Evolutionary conservation across 2,329 filamentous ascomycete genomes (phyloP).

Genomic region (Sclerotiophoma versabilis): DNA sequence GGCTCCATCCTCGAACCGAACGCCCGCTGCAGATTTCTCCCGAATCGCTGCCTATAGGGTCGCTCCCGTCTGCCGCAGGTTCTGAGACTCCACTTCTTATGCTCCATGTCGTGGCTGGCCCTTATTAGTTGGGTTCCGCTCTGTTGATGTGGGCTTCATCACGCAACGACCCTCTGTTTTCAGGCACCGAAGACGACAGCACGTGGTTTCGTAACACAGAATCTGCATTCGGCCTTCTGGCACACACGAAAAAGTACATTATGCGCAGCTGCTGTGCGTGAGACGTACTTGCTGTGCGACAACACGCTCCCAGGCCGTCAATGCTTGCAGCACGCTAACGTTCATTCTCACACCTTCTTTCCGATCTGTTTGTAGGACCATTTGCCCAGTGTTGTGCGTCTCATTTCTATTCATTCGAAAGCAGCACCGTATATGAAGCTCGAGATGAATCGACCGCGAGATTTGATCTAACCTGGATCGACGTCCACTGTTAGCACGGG

Average conservation of each 20-base stretch:
- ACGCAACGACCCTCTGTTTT: constrained; percentile 17
- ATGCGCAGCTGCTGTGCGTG: constrained; percentile 4
- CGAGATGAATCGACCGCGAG: too few relatives aligned
- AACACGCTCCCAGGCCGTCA: background rate
- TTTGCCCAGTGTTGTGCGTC: background rate
- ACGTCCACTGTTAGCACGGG: too few relatives aligned
- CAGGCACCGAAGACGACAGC: constrained; percentile 31
- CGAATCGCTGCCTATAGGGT: constrained; percentile 32
- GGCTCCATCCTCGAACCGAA: constrained; percentile 32
- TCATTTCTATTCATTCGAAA: background rate
- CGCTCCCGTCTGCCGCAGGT: constrained; percentile 25
- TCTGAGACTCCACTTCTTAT: constrained; percentile 21
- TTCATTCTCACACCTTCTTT: background rate
- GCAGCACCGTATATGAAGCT: background rate
- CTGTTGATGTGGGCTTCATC: constrained; percentile 19
- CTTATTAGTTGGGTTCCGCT: constrained; percentile 35
- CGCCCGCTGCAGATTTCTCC: constrained; percentile 21
- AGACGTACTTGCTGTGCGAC: constrained; percentile 5
- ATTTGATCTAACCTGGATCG: too few relatives aligned
- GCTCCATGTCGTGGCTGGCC: constrained; percentile 38
- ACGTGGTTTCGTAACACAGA: constrained; percentile 34
- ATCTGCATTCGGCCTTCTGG: constrained; percentile 12
- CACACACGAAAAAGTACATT: background rate
- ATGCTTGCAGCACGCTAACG: background rate
- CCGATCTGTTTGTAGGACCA: background rate